These are phyloP conservation scores for Harringtonia aguacate DNA, from an alignment of 2,329 filamentous ascomycete genomes.

Conservation along the genomic window DNA sequence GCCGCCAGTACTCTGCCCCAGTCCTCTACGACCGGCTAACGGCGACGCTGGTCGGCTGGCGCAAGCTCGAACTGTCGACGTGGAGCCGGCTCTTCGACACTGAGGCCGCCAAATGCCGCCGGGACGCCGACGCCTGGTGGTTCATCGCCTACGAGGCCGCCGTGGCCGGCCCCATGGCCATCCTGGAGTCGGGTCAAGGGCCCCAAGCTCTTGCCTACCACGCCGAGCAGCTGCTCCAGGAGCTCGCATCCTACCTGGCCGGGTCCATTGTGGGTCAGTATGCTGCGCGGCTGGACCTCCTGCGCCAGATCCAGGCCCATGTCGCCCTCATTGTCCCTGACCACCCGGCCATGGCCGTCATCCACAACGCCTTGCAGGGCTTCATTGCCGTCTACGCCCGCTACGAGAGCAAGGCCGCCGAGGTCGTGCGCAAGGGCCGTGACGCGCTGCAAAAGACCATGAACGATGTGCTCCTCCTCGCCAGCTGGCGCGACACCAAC, in stretches of 20 bases:
- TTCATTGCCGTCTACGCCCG: constrained; percentile 67
- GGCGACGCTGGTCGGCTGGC: constrained; percentile 74
- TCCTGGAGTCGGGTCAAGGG: constrained; percentile 31
- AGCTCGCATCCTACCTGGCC: constrained; percentile 68
- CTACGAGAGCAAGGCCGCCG: constrained; percentile 55
- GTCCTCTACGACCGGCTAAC: constrained; percentile 69
- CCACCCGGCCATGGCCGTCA: constrained; percentile 42
- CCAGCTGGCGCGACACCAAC: constrained; percentile 97
- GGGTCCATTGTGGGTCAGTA: constrained; percentile 77
- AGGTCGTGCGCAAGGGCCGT: constrained; percentile 57
- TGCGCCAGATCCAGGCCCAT: constrained; percentile 56
- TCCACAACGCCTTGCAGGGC: constrained; percentile 59
- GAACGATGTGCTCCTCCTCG: constrained; percentile 83
- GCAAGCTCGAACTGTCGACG: constrained; percentile 80
- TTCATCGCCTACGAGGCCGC: constrained; percentile 91
- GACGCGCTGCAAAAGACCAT: constrained; percentile 77
- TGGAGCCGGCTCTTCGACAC: constrained; percentile 85
- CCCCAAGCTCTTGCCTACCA: constrained; percentile 45
- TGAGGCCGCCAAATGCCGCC: constrained; percentile 64
- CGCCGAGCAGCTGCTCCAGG: constrained; percentile 58
- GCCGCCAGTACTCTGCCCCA: constrained; percentile 61
- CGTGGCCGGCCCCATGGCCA: constrained; percentile 59
- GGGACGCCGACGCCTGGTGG: constrained; percentile 86
- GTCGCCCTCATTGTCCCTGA: constrained; percentile 50
- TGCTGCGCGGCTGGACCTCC: constrained; percentile 56